These are phyloP conservation scores for Tricholoma sp. DNA, from an alignment of 768 basidiomycete species.

Conservation along the genomic window DNA sequence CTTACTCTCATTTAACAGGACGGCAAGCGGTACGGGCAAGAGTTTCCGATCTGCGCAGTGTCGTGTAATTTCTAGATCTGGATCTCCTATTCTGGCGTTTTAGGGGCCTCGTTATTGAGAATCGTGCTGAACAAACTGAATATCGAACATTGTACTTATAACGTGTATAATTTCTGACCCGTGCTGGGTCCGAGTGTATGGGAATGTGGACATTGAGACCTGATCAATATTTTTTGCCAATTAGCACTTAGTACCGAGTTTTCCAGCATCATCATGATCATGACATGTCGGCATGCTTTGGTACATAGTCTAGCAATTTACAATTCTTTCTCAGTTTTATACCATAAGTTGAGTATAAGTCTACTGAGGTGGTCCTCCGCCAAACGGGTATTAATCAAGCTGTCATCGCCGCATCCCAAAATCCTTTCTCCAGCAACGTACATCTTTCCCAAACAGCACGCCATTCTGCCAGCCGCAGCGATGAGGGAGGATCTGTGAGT, in stretches of 20 bases:
- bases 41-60: not conserved
- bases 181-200: no score
- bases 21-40: not conserved
- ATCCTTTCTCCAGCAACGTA: constrained; percentile 72
- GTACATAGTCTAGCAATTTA: no score
- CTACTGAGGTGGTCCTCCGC: not conserved
- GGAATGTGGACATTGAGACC: no score
- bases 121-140: not conserved
- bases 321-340: no score
- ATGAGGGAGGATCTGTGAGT: constrained; percentile 57
- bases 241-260: no score
- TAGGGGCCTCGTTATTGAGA: not conserved
- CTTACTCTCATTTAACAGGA: not conserved
- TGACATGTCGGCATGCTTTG: no score
- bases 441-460: constrained; percentile 69
- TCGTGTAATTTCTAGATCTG: not conserved
- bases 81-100: not conserved
- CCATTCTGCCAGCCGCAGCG: constrained; percentile 58
- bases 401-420: constrained; percentile 71
- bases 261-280: no score
- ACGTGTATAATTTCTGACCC: no score
- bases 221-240: no score
- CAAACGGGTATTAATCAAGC: not conserved
- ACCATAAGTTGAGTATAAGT: no score
- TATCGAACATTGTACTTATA: not conserved